Evolutionary conservation across 169 alveolate species (phyloP).

Genomic region (Theileria orientalis): DNA sequence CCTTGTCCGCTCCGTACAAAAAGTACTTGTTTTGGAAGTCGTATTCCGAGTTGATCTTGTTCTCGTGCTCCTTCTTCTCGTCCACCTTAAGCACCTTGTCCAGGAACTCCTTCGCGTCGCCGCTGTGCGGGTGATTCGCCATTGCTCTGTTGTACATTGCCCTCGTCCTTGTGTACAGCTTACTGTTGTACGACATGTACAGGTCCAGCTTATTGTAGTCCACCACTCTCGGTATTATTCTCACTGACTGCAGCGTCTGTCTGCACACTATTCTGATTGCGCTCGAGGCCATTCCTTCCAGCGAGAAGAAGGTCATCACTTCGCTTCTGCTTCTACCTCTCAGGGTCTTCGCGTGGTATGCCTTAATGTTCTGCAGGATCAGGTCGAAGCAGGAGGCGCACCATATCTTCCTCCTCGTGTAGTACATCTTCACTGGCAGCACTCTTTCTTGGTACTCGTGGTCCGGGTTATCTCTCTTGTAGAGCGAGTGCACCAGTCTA

Average conservation of each 20-base stretch:
- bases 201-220: constrained; percentile 7
- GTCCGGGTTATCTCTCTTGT: background rate
- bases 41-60: constrained; percentile 14
- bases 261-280: constrained; percentile 15
- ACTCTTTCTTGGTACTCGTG: constrained; percentile 33
- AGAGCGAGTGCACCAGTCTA: background rate
- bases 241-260: constrained; percentile 42
- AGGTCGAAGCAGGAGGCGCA: constrained; percentile 64
- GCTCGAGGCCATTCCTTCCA: constrained; percentile 42
- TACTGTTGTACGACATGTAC: background rate
- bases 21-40: constrained; percentile 6
- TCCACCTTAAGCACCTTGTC: constrained; percentile 24
- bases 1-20: constrained; percentile 13
- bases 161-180: background rate
- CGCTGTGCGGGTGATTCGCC: constrained; percentile 1
- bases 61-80: background rate
- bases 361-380: background rate
- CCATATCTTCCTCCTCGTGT: constrained; percentile 67
- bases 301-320: constrained; percentile 18
- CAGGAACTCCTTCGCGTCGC: background rate
- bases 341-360: constrained; percentile 17
- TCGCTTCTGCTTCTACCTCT: background rate
- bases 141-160: constrained; percentile 12
- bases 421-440: constrained; percentile 66
- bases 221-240: constrained; percentile 34